Evolutionary conservation across 2,329 filamentous ascomycete species (phyloP).

Genomic region (Tricladium varicosporioides): DNA sequence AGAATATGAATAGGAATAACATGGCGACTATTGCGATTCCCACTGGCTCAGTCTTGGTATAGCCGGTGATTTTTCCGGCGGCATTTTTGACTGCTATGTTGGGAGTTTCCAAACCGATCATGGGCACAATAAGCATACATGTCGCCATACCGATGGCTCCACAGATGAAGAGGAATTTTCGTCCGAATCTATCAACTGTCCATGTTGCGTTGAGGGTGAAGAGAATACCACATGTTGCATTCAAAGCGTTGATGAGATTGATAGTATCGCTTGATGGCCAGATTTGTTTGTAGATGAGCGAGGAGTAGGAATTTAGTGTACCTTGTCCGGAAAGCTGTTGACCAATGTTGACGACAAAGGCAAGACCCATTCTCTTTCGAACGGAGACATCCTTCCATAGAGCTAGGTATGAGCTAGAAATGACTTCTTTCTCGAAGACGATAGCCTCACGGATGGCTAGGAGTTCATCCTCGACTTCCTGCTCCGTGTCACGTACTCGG

Average conservation of each 20-base stretch:
- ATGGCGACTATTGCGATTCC: slow-evolving; percentile 68
- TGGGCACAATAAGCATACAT: slow-evolving; percentile 67
- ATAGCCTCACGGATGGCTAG: slow-evolving; percentile 64
- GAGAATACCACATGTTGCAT: slow-evolving; percentile 69
- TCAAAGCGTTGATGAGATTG: slow-evolving; percentile 71
- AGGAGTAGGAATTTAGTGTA: slow-evolving; percentile 70
- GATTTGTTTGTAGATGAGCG: slow-evolving; percentile 71
- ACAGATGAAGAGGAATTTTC: slow-evolving; percentile 67
- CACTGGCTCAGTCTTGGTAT: slow-evolving; percentile 54
- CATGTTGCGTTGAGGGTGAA: slow-evolving; percentile 73
- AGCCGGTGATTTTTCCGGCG: neutral
- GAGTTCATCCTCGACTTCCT: slow-evolving; percentile 67
- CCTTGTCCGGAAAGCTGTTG: slow-evolving; percentile 73
- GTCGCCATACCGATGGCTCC: slow-evolving; percentile 66
- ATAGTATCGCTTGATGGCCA: slow-evolving; percentile 59
- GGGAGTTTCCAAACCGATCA: slow-evolving; percentile 57
- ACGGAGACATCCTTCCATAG: slow-evolving; percentile 69
- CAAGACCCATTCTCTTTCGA: slow-evolving; percentile 63
- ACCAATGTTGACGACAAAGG: slow-evolving; percentile 66
- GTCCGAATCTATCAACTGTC: slow-evolving; percentile 70
- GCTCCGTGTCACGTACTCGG: slow-evolving; percentile 60
- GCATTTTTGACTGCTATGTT: slow-evolving; percentile 30
- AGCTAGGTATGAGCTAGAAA: slow-evolving; percentile 60
- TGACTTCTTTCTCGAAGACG: slow-evolving; percentile 70
- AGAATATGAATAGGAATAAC: slow-evolving; percentile 65